Percentiles rank a stretch among this genome's conserved stretches.
These are phyloP conservation scores for Fusarium temperatum DNA, from an alignment of 2,329 filamentous ascomycete genomes.

Conservation along the genomic window DNA sequence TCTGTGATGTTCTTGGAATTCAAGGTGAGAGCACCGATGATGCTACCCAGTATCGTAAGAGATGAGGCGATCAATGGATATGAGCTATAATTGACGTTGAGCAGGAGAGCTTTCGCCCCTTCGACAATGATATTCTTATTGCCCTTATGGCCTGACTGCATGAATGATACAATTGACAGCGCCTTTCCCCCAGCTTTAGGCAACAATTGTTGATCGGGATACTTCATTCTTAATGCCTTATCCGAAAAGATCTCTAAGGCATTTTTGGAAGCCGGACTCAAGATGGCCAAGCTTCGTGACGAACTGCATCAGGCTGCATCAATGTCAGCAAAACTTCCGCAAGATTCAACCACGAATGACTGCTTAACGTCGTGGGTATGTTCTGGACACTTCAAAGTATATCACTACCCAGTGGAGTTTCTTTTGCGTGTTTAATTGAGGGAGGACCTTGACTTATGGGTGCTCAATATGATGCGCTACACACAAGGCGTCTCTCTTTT, in stretches of 20 bases:
- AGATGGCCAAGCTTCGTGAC: constrained; percentile 1
- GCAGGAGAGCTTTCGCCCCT: constrained; percentile 8
- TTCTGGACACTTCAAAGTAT: background rate
- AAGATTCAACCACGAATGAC: background rate
- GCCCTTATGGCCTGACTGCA: background rate
- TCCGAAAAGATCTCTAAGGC: background rate
- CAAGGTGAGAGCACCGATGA: background rate
- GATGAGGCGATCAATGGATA: background rate
- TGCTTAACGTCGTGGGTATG: background rate
- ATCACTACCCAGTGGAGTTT: background rate
- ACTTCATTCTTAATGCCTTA: constrained; percentile 8
- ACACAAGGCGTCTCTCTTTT: too few relatives aligned
- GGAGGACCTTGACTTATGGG: background rate
- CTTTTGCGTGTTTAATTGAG: background rate
- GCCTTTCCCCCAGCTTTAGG: background rate
- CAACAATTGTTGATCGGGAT: background rate
- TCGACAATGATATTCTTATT: constrained; percentile 6
- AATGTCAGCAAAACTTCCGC: background rate
- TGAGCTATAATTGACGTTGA: constrained; percentile 7
- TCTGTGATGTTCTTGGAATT: constrained; percentile 5
- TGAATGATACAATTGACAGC: constrained; percentile 1
- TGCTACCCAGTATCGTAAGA: constrained; percentile 5
- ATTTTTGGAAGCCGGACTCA: constrained; percentile 3
- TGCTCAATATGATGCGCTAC: background rate
- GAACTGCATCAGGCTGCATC: background rate